Percentiles rank a stretch among this genome's conserved stretches.
Evolutionary conservation across 2,329 filamentous ascomycete genomes (phyloP).

Genomic region (Penicillium sclerotigenum): DNA sequence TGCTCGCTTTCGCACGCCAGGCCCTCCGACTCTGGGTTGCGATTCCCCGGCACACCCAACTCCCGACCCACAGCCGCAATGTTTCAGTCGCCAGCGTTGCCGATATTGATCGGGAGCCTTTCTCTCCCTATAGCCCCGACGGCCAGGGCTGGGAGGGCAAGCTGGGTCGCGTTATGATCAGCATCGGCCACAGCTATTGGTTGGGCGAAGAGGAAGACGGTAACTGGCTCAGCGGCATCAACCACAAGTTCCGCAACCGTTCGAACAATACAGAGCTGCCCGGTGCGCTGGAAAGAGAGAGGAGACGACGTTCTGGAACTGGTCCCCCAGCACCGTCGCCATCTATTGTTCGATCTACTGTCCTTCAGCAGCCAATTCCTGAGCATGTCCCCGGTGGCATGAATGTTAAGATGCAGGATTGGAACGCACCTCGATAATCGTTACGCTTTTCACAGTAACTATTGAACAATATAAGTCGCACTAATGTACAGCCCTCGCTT

Average conservation of each 20-base stretch:
- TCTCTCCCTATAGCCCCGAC: slow-evolving; percentile 65
- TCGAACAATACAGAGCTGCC: slow-evolving; percentile 42
- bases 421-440: slow-evolving; percentile 31
- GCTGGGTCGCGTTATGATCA: slow-evolving; percentile 74
- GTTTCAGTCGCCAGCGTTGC: slow-evolving; percentile 47
- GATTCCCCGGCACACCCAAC: slow-evolving; percentile 37
- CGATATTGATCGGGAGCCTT: slow-evolving; percentile 61
- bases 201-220: slow-evolving; percentile 62
- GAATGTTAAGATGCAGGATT: slow-evolving; percentile 40
- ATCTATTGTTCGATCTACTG: slow-evolving; percentile 34
- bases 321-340: slow-evolving; percentile 49
- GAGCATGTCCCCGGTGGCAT: slow-evolving; percentile 26
- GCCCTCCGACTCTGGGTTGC: slow-evolving; percentile 63
- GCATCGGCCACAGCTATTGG: slow-evolving; percentile 75
- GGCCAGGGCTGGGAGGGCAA: slow-evolving; percentile 76
- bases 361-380: slow-evolving; percentile 34
- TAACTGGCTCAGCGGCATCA: slow-evolving; percentile 65
- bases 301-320: slow-evolving; percentile 60
- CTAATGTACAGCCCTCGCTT: neutral
- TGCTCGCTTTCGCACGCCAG: slow-evolving; percentile 77
- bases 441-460: neutral
- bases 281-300: slow-evolving; percentile 53
- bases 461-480: neutral
- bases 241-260: slow-evolving; percentile 57
- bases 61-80: slow-evolving; percentile 43